These are phyloP conservation scores for Ceratobasidium sp. DNA, from an alignment of 1,284 basidiomycete species.

Conservation along the genomic window DNA sequence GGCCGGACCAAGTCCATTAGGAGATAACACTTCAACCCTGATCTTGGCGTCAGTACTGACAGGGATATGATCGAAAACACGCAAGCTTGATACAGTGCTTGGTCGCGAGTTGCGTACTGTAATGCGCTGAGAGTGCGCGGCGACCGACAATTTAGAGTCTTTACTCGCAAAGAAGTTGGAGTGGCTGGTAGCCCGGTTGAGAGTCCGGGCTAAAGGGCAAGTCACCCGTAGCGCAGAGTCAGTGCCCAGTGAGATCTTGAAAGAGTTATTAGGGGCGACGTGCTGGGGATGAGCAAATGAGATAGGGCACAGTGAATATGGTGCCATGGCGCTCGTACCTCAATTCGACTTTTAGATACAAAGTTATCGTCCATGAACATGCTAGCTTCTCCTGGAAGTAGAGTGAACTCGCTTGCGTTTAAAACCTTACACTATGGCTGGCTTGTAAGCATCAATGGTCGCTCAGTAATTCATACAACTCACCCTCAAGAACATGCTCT, in stretches of 20 bases:
- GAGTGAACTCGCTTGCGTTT: conserved; percentile 49
- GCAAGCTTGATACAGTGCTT: conserved; percentile 44
- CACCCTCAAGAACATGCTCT: conserved; percentile 40
- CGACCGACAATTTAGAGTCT: conserved; percentile 48
- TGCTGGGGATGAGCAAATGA: no score
- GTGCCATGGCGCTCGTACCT: no score
- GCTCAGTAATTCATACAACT: no score
- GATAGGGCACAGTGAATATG: no score
- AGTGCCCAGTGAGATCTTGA: conserved; percentile 47
- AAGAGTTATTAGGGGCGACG: conserved; percentile 47
- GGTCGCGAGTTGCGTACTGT: conserved; percentile 52
- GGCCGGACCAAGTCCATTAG: conserved; percentile 40
- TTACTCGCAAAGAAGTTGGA: no score
- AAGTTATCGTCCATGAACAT: conserved; percentile 53
- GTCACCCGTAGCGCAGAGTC: conserved; percentile 49
- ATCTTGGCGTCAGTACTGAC: conserved; percentile 51
- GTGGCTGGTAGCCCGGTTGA: conserved; percentile 48
- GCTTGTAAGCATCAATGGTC: no score
- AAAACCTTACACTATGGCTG: conserved; percentile 51
- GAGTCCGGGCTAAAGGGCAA: conserved; percentile 50
- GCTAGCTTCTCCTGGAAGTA: conserved; percentile 51
- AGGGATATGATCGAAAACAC: conserved; percentile 52
- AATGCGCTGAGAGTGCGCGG: conserved; percentile 50
- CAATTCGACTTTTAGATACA: conserved; percentile 51
- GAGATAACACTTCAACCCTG: conserved; percentile 51